Conservation (phyloP, 768 basidiomycete genomes). For the Mycena vitilis region DNA sequence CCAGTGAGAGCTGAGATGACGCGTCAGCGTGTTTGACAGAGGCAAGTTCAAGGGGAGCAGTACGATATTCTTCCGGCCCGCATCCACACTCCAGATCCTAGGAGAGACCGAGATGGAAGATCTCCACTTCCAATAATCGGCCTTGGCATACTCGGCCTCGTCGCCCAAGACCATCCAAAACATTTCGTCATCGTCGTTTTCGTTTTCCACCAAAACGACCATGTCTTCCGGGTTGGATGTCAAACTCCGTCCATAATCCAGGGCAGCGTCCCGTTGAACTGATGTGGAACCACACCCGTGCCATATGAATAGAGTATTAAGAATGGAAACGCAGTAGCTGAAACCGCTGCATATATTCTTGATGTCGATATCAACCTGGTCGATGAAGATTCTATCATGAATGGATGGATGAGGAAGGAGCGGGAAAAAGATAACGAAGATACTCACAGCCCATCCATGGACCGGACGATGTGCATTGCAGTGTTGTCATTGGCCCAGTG, state of each 20-base stretch:
- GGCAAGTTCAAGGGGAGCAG: constrained; percentile 35
- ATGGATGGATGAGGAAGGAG: not conserved
- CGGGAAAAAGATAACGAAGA: not conserved
- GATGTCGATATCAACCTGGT: constrained; percentile 54
- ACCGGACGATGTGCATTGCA: constrained; percentile 81
- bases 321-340: constrained; percentile 80
- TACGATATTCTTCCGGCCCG: constrained; percentile 54
- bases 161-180: constrained; percentile 92
- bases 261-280: constrained; percentile 70
- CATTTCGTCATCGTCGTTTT: constrained; percentile 78
- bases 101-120: constrained; percentile 52
- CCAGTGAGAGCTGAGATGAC: constrained; percentile 56
- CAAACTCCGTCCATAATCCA: constrained; percentile 67
- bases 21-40: constrained; percentile 24
- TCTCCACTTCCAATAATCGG: constrained; percentile 86
- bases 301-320: constrained; percentile 84
- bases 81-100: constrained; percentile 70
- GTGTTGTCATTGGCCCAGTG: constrained; percentile 88
- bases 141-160: constrained; percentile 72
- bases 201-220: constrained; percentile 73
- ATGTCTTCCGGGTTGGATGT: constrained; percentile 51
- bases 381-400: constrained; percentile 22
- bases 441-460: constrained; percentile 50
- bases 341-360: constrained; percentile 86
- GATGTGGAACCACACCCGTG: constrained; percentile 76